Evolutionary conservation across 176 grass and related monocot species (phyloP), one percentile per base, ranked within the genome.

Genomic region (Paspalum notatum): DNA sequence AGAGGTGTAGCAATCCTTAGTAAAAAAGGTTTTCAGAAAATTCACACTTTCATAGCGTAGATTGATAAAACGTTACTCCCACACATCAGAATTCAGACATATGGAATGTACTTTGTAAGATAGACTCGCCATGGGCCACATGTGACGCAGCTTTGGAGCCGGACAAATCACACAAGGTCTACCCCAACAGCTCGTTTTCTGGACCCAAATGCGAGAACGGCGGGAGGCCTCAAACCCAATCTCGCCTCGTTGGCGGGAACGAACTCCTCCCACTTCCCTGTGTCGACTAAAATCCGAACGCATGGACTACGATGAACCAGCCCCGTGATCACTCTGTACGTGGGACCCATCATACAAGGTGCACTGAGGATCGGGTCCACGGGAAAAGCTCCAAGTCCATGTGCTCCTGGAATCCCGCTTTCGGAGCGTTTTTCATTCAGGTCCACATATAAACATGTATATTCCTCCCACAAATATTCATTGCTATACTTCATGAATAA

Each of bases 171-270:
- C 32, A 32, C 1, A 32, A 10, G 57, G 39, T 24, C 39, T 1
- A 45, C 10, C 42, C 38, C 12, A 26, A 6, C 53, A 6, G 57
- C 22, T 25, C 5, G 14, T 44, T 20, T 37, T 9, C 1, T 3
- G 22, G 20, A 22, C 45, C 49, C 13, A n/a, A 60, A 39, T 32
- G 15, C 75, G 46, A 71, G 18, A 6, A 20, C 45, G 20, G 68
- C 80, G 80, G 69, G 69, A 83, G 56, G 18, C 62, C 40, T 46
- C 17, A 82, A 77, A 80, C 41, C 13, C 48, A 66, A 9, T 20
- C 76, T 40, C 49, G 76, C 50, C 48, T 67, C 18, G 50, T 80
- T 86, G 76, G 84, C 76, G 76, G 84, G 84, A 86, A 80, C 76
- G 12, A 63, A 41, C 7, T 8, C 54, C 14, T 25, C 56, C n/a